Percentiles rank a stretch among this genome's conserved stretches.
Conservation (phyloP, 192 early-diverging fungal genomes). For the Thamnidium elegans region DNA sequence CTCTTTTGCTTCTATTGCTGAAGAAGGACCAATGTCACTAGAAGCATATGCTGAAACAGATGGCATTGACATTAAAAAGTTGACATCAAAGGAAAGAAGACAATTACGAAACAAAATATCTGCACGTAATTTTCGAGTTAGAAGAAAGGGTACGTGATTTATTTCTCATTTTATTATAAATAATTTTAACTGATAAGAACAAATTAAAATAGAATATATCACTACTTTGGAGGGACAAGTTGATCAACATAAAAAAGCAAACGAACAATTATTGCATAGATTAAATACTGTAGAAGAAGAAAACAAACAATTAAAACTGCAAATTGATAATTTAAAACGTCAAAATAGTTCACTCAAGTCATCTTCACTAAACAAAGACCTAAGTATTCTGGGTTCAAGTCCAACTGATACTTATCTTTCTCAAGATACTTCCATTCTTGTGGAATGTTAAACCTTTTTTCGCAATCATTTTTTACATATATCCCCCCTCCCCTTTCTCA, state of each 20-base stretch:
- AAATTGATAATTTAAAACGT: conserved; percentile 18
- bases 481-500: no score
- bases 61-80: conserved; percentile 49
- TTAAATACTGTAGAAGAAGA: conserved; percentile 22
- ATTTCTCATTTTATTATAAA: no score
- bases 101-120: conserved; percentile 76
- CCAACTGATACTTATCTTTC: conserved; percentile 25
- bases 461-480: no score
- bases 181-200: neutral
- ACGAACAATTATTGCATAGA: conserved; percentile 8
- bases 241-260: conserved; percentile 18
- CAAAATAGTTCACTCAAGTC: conserved; percentile 8
- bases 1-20: neutral
- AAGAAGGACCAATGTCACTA: conserved; percentile 9
- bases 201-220: conserved; percentile 26
- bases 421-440: conserved; percentile 14
- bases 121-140: conserved; percentile 69
- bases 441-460: neutral
- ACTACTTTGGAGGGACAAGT: conserved; percentile 33
- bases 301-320: conserved; percentile 20
- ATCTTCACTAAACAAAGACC: conserved; percentile 25
- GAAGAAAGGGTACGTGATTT: conserved; percentile 53
- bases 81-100: conserved; percentile 62
- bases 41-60: conserved; percentile 27
- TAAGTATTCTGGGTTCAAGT: conserved; percentile 24